These are phyloP conservation scores for Krasilnikovozyma curviuscula DNA, from an alignment of 768 basidiomycete genomes.

Conservation along the genomic window DNA sequence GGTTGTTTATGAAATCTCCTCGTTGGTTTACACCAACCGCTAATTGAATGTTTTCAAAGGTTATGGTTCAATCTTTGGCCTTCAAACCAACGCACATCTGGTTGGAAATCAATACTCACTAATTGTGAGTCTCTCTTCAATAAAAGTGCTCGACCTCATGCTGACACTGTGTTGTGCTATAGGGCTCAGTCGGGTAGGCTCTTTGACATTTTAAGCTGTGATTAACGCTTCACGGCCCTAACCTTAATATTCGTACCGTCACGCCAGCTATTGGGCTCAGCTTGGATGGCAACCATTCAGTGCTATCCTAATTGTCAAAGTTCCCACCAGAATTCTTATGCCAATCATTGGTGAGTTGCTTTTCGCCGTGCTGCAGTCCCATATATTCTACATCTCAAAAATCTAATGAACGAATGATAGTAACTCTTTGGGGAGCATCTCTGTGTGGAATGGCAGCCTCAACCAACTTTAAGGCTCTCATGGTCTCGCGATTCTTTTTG, in stretches of 20 bases:
- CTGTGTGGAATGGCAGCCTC: constrained; percentile 20
- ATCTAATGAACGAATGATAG: constrained; percentile 12
- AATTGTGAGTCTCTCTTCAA: background rate
- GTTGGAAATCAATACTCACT: constrained; percentile 2
- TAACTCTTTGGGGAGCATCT: constrained; percentile 16
- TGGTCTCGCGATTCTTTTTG: constrained; percentile 25
- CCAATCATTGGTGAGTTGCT: too few species aligned
- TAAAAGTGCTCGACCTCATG: constrained; percentile 9
- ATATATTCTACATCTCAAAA: background rate
- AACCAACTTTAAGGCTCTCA: constrained; percentile 17
- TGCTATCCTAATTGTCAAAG: constrained; percentile 19
- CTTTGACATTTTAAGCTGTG: background rate
- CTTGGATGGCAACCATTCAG: constrained; percentile 18
- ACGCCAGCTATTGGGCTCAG: constrained; percentile 11
- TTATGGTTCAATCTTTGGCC: constrained; percentile 19
- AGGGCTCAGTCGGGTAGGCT: background rate
- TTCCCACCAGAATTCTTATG: constrained; percentile 18
- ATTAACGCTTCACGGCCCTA: background rate
- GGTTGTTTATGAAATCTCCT: background rate
- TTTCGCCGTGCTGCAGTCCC: background rate
- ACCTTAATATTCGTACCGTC: constrained; percentile 1
- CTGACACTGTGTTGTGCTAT: constrained; percentile 15
- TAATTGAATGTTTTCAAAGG: constrained; percentile 17
- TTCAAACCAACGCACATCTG: constrained; percentile 12
- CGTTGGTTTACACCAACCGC: constrained; percentile 5